phyloP scores from a whole-genome alignment of 2,329 filamentous ascomycete species.

The Amauroascus niger region DNA sequence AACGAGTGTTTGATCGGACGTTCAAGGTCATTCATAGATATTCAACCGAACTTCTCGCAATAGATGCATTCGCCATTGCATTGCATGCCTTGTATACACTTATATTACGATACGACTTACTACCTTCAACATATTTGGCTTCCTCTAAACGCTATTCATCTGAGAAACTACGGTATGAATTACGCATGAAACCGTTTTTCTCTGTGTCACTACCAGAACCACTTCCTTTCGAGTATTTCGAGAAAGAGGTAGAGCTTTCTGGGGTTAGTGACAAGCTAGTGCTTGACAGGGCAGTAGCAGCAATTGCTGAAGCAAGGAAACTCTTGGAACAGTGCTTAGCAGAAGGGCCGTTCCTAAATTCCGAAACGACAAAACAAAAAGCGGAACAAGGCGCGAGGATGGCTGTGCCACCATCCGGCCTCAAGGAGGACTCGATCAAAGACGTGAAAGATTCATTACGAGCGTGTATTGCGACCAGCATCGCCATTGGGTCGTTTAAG shows the following conservation, averaged over 20 bases:
- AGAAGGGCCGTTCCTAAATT: slow-evolving; percentile 29
- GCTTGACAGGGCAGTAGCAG: slow-evolving; percentile 32
- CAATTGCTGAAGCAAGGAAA: slow-evolving; percentile 34
- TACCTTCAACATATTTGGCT: slow-evolving; percentile 43
- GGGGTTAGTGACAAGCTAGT: slow-evolving; percentile 36
- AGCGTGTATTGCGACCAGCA: slow-evolving; percentile 60
- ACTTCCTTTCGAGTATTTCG: slow-evolving; percentile 55
- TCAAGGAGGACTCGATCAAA: slow-evolving; percentile 52
- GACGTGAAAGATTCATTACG: slow-evolving; percentile 53
- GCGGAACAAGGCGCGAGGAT: slow-evolving; percentile 4
- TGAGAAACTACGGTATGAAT: slow-evolving; percentile 61
- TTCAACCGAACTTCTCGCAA: slow-evolving; percentile 56
- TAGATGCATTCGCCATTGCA: slow-evolving; percentile 44
- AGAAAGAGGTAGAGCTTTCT: slow-evolving; percentile 34
- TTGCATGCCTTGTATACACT: slow-evolving; percentile 55
- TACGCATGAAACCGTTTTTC: slow-evolving; percentile 79
- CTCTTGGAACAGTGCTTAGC: slow-evolving; percentile 36
- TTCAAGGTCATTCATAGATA: slow-evolving; percentile 49
- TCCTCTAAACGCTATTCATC: slow-evolving; percentile 54
- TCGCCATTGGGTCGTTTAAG: slow-evolving; percentile 52
- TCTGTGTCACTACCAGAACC: slow-evolving; percentile 58
- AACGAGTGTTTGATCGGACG: slow-evolving; percentile 30
- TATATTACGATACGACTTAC: slow-evolving; percentile 48
- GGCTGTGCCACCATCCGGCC: slow-evolving; percentile 34
- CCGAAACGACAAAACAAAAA: neutral